Percentiles rank a stretch among this genome's conserved stretches.
Conservation (phyloP, 306 rosid species). For the Ormosia semicastrata region DNA sequence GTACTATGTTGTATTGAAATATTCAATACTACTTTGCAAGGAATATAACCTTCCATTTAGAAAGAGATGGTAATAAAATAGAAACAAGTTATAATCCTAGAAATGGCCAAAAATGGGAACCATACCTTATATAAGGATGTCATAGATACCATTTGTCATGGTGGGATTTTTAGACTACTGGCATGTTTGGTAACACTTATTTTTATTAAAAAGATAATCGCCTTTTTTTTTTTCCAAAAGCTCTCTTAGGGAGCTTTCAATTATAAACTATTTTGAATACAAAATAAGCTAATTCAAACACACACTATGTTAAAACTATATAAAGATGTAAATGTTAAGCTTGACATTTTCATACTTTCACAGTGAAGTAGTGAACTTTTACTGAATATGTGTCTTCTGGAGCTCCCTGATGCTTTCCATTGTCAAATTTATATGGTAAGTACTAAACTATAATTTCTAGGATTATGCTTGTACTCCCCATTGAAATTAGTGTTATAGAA, state of each 20-base stretch:
- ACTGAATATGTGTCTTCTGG: not conserved
- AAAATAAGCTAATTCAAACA: too few species aligned
- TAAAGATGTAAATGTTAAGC: not conserved
- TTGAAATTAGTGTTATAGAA: not conserved
- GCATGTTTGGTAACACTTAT: too few species aligned
- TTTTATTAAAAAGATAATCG: too few species aligned
- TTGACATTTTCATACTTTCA: not conserved
- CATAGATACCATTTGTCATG: not conserved
- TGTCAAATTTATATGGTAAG: not conserved
- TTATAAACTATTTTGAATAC: too few species aligned
- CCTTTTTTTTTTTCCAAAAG: too few species aligned
- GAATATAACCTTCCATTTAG: not conserved
- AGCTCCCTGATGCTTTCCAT: not conserved
- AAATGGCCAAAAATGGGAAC: not conserved
- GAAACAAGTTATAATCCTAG: not conserved
- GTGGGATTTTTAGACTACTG: not conserved
- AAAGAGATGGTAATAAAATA: not conserved
- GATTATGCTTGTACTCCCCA: not conserved
- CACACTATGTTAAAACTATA: not conserved
- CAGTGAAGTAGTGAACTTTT: not conserved
- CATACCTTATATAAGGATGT: constrained; percentile 4
- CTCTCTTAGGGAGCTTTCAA: too few species aligned
- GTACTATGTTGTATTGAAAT: not conserved
- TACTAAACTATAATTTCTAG: not conserved
- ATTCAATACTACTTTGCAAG: not conserved